phyloP scores from a whole-genome alignment of 1,284 basidiomycete genomes.

The Ceraceosorus bombacis region DNA sequence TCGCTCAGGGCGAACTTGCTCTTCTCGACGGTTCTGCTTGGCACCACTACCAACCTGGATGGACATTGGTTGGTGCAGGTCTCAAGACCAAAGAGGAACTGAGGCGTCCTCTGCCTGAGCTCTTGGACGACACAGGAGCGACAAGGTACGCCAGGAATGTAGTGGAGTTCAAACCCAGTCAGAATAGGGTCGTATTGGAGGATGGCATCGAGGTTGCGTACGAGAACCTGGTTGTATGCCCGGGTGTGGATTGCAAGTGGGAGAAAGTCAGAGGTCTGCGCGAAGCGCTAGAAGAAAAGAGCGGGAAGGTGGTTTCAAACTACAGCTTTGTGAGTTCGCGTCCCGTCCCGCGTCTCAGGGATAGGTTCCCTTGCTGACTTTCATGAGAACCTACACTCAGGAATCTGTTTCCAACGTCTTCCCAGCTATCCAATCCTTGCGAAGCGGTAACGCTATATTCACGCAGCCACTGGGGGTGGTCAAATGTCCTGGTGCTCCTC shows the following conservation, averaged over 20 bases:
- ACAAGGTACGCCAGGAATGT: conserved; percentile 4
- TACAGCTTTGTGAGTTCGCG: conserved; percentile 55
- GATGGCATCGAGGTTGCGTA: conserved; percentile 69
- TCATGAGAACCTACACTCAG: conserved; percentile 1
- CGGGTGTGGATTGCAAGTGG: conserved; percentile 73
- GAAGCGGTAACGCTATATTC: conserved; percentile 78
- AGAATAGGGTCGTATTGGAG: conserved; percentile 65
- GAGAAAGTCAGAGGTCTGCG: conserved; percentile 68
- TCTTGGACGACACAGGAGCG: conserved; percentile 7
- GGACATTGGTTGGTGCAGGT: conserved; percentile 88
- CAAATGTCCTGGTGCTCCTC: conserved; percentile 80
- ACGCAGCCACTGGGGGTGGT: conserved; percentile 90
- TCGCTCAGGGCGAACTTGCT: conserved; percentile 26
- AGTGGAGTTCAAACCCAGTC: conserved; percentile 50
- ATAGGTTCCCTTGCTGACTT: not conserved
- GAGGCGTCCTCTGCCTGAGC: conserved; percentile 56
- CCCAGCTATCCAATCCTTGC: conserved; percentile 56
- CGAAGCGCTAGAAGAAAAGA: conserved; percentile 67
- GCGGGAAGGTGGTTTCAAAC: conserved; percentile 81
- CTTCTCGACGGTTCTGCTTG: conserved; percentile 35
- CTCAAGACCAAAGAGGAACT: conserved; percentile 63
- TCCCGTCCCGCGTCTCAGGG: not conserved
- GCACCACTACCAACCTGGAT: conserved; percentile 50
- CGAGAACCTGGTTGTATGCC: conserved; percentile 78
- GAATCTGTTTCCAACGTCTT: conserved; percentile 38